A percentile compares a stretch with the other conserved stretches of the same genome.
These are phyloP conservation scores for Coleophoma cylindrospora DNA, from an alignment of 2,329 filamentous ascomycete genomes.

Conservation along the genomic window DNA sequence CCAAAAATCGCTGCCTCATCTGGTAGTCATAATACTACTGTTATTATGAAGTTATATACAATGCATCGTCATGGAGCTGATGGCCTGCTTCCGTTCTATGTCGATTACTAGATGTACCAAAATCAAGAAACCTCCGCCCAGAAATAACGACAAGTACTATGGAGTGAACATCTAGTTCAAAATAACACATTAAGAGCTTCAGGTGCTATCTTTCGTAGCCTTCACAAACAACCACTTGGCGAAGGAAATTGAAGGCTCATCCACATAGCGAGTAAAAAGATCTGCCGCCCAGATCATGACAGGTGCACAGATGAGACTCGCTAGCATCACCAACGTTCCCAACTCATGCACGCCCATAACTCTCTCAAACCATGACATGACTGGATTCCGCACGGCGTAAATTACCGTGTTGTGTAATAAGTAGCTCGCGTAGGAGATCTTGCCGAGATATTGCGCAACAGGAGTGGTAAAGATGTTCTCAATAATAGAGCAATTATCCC, in stretches of 20 bases:
- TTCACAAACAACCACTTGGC: neutral
- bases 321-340: neutral
- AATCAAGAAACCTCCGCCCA: too few relatives aligned
- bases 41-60: too few relatives aligned
- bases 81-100: too few relatives aligned
- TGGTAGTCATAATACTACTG: too few relatives aligned
- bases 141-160: too few relatives aligned
- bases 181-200: too few relatives aligned
- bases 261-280: neutral
- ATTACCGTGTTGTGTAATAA: slow-evolving; percentile 34
- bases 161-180: too few relatives aligned
- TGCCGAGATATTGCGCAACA: slow-evolving; percentile 45
- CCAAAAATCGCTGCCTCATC: too few relatives aligned
- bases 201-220: neutral
- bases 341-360: neutral
- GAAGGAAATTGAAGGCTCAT: neutral
- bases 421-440: slow-evolving; percentile 49
- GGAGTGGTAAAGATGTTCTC: slow-evolving; percentile 37
- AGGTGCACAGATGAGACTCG: neutral
- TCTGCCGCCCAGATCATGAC: neutral
- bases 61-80: too few relatives aligned
- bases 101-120: too few relatives aligned
- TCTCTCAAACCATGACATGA: neutral
- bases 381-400: neutral
- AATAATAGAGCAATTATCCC: slow-evolving; percentile 6